Conservation (phyloP, 2,329 filamentous ascomycete genomes). For the Thielaviopsis euricoi region DNA sequence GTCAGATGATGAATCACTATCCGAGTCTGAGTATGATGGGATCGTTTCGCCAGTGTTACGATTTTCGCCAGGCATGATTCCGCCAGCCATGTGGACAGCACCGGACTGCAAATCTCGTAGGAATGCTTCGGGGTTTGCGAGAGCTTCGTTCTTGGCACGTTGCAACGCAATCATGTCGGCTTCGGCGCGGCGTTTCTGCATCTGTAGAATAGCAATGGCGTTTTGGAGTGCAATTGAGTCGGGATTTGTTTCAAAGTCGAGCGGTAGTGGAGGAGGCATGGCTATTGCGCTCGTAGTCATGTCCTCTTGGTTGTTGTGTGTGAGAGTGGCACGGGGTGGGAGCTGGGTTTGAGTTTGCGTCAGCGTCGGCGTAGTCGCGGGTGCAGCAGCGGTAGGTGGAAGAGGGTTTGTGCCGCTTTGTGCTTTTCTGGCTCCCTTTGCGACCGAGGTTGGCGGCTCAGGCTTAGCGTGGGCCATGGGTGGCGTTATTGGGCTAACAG, state of each 20-base stretch:
- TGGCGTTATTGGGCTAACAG: conserved; percentile 39
- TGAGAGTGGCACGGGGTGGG: conserved; percentile 23
- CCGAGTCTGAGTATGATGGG: conserved; percentile 7
- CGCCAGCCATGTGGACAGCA: conserved; percentile 30
- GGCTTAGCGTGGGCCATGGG: conserved; percentile 24
- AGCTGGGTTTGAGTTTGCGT: conserved; percentile 15
- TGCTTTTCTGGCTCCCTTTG: background rate
- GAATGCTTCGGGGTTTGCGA: conserved; percentile 57
- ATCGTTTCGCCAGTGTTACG: conserved; percentile 5
- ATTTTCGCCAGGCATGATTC: conserved; percentile 14
- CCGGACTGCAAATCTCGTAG: conserved; percentile 49
- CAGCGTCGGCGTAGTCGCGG: background rate
- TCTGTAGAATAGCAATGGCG: conserved; percentile 71
- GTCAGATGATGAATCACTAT: conserved; percentile 15
- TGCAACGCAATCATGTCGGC: conserved; percentile 58
- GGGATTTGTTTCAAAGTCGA: conserved; percentile 51
- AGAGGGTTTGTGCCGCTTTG: background rate
- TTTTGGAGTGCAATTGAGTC: conserved; percentile 78
- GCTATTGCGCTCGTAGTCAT: conserved; percentile 20
- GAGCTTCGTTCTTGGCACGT: conserved; percentile 51
- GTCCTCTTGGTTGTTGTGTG: conserved; percentile 29
- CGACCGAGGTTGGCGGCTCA: conserved; percentile 11
- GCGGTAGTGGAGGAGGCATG: conserved; percentile 32
- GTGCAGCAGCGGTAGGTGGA: background rate
- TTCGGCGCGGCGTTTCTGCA: conserved; percentile 64